phyloP scores from a whole-genome alignment of 768 basidiomycete genomes.

The Auriscalpium microsporum region DNA sequence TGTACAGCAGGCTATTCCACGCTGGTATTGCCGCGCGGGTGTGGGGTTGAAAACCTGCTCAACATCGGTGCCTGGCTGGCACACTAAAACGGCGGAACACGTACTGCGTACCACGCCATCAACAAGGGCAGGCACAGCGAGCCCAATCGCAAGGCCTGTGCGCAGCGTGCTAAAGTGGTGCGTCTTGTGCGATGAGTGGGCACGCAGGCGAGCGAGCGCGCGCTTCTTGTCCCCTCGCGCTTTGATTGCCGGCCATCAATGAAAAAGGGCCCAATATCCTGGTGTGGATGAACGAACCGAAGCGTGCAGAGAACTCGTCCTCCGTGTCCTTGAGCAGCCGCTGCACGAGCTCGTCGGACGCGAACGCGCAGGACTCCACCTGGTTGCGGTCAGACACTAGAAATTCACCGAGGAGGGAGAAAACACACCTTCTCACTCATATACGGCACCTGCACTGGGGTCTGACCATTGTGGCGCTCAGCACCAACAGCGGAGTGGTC shows the following conservation, averaged over 20 bases:
- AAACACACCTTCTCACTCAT: conserved; percentile 64
- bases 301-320: conserved; percentile 62
- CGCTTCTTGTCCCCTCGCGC: conserved; percentile 70
- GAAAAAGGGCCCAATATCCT: neutral
- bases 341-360: conserved; percentile 50
- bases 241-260: conserved; percentile 13
- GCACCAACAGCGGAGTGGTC: neutral
- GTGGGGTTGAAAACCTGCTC: conserved; percentile 45
- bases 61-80: neutral
- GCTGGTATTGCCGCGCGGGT: conserved; percentile 49
- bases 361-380: conserved; percentile 64
- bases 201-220: conserved; percentile 60
- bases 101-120: conserved; percentile 57
- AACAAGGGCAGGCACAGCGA: conserved; percentile 60
- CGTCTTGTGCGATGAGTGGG: conserved; percentile 38
- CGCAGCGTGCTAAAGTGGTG: conserved; percentile 69
- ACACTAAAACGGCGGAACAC: conserved; percentile 15
- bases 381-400: conserved; percentile 18
- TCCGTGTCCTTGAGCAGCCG: conserved; percentile 72
- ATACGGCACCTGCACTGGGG: conserved; percentile 66
- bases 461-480: conserved; percentile 21
- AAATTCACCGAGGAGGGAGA: neutral
- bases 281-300: conserved; percentile 43
- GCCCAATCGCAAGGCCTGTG: conserved; percentile 64
- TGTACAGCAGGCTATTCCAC: conserved; percentile 66